Evolutionary conservation across 2,329 filamentous ascomycete genomes (phyloP).

Genomic region (Botrytis fragariae): DNA sequence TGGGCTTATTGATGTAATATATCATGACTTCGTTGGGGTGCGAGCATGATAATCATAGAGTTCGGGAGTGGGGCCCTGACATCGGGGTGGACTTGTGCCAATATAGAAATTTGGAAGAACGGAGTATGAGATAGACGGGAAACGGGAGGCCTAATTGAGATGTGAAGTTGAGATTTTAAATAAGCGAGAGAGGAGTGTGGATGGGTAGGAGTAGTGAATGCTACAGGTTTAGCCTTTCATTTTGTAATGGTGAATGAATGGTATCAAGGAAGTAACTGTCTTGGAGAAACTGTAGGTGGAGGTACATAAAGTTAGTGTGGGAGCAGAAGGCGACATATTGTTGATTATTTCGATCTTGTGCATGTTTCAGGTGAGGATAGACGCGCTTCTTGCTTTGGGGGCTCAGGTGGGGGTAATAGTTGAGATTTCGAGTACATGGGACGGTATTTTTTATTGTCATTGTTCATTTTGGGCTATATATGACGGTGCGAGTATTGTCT

Average conservation of each 20-base stretch:
- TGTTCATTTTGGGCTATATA: background rate
- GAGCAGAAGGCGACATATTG: no score
- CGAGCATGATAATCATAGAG: background rate
- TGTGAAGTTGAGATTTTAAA: background rate
- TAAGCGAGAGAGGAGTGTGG: background rate
- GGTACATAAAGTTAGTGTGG: no score
- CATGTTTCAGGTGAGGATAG: no score
- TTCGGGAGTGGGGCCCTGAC: background rate
- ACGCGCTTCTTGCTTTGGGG: no score
- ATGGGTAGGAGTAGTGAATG: background rate
- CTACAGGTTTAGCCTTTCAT: no score
- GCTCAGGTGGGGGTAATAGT: no score
- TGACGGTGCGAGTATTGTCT: background rate
- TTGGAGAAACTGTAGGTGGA: no score
- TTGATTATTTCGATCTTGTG: no score
- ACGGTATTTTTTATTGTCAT: accelerated
- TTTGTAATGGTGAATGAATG: background rate
- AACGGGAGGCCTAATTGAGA: background rate
- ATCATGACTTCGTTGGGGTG: background rate
- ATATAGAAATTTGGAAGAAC: no score
- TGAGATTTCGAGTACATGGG: background rate
- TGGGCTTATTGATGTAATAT: background rate
- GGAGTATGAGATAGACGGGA: background rate
- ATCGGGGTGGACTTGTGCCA: background rate
- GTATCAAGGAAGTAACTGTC: background rate